Evolutionary conservation across 2,329 filamentous ascomycete species (phyloP).

Genomic region (Bimuria novae-zelandiae): DNA sequence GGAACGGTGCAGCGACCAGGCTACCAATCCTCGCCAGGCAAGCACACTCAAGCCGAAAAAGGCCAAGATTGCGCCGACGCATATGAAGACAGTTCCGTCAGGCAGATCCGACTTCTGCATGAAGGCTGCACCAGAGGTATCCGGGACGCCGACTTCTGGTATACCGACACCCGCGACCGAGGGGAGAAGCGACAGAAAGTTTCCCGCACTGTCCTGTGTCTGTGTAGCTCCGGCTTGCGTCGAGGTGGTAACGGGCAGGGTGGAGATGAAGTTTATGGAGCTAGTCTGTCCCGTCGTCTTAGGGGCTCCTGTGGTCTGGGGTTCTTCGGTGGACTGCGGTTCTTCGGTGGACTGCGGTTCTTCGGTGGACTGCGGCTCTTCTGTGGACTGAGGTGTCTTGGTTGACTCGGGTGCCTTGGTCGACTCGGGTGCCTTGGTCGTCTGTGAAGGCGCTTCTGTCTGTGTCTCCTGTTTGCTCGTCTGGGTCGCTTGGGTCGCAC

Average conservation of each 20-base stretch:
- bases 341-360: constrained; percentile 23
- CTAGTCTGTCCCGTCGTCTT: constrained; percentile 17
- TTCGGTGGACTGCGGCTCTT: background rate
- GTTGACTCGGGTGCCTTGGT: constrained; percentile 20
- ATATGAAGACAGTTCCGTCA: constrained; percentile 95
- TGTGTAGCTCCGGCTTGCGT: constrained; percentile 17
- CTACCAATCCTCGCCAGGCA: constrained; percentile 84
- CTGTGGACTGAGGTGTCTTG: constrained; percentile 3
- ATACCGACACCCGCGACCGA: constrained; percentile 59
- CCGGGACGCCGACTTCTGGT: constrained; percentile 76
- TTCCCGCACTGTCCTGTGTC: constrained; percentile 12
- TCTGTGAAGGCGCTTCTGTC: no score
- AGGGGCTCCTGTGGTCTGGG: constrained; percentile 9
- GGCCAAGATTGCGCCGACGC: constrained; percentile 84
- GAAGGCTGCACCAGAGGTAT: constrained; percentile 82
- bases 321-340: constrained; percentile 11
- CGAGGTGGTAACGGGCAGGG: constrained; percentile 12
- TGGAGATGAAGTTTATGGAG: background rate
- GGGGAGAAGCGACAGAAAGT: constrained; percentile 32
- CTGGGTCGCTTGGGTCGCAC: constrained; percentile 18
- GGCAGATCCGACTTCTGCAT: constrained; percentile 87
- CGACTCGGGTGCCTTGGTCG: constrained; percentile 18
- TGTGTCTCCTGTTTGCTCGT: constrained; percentile 15
- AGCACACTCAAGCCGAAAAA: constrained; percentile 81
- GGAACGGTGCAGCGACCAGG: constrained; percentile 88